Evolutionary conservation across 208 protist species (phyloP).

Genomic region (Phytomonas sp.): DNA sequence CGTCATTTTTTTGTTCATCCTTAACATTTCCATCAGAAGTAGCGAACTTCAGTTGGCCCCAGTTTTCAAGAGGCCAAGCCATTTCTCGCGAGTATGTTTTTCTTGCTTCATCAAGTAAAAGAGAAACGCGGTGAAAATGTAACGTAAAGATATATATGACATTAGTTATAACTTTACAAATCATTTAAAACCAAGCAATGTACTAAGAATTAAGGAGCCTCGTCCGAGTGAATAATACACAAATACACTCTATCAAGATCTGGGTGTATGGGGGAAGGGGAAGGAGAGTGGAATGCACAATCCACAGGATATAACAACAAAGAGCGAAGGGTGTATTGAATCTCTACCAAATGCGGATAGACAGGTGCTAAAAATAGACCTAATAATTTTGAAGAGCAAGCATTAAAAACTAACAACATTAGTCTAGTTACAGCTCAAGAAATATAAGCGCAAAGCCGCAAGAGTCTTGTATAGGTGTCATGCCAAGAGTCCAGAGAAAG

Average conservation of each 20-base stretch:
- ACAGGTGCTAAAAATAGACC: background rate
- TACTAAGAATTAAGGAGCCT: background rate
- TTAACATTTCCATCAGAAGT: slow-evolving; percentile 14
- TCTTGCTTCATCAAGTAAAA: background rate
- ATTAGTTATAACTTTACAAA: background rate
- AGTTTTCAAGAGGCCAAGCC: slow-evolving; percentile 66
- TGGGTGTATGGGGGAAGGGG: no score
- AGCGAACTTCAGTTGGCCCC: slow-evolving; percentile 53
- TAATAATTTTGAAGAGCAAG: background rate
- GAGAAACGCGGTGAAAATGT: background rate
- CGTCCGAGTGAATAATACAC: background rate
- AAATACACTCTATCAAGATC: background rate
- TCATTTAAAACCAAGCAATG: background rate
- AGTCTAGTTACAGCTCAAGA: background rate
- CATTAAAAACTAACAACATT: background rate
- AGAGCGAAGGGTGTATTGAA: background rate
- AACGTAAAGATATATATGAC: slow-evolving; percentile 10
- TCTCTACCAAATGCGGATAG: background rate
- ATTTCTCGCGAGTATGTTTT: slow-evolving; percentile 13
- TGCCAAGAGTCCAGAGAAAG: background rate
- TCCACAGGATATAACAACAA: background rate
- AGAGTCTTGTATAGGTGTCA: background rate
- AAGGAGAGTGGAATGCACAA: background rate
- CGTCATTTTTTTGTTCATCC: slow-evolving; percentile 22
- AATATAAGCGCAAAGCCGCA: background rate